Base-by-base conservation (phyloP, 495 filamentous ascomycete genomes). In the Penicillium psychrofluorescens region DNA sequence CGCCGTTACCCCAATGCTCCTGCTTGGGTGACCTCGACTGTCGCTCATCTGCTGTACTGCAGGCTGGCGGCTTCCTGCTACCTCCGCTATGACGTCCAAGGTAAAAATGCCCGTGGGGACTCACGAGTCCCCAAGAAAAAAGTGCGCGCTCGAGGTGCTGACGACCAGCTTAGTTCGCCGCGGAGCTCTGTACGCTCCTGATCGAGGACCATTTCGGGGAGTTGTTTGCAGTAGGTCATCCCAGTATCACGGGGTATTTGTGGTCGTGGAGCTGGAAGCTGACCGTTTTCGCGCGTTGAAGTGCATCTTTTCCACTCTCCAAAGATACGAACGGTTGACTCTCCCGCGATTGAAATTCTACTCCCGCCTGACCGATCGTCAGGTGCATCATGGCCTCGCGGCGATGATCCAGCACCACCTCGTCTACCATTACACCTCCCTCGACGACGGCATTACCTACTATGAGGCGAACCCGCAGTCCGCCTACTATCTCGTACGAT, bases 391-490 rank as follows among this genome's bases (percentile, higher is more conserved):
- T 66, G 89, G 84, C 11, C 74, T 97, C 33, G 79, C 77, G 30
- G 83, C 90, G 22, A 85, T 99, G 54, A 74, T 91, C 36, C 92
- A 97, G 59, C 82, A 94, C 53, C 86, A 90, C 48, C 76, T 99
- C 12, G 75, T 95, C 9, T 84, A 82, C 56, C 83, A 90, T 62
- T 77, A 81, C 50, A 76, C 78, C 44, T 79, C 86, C 33, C 53
- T 68, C 33, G 76, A 83, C 41, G 74, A 79, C 43, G 76, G 72
- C 31, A 56, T 72, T 30, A 84, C 87, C 16, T 78, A 80, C 56
- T 97, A 96, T 66, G 85, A 94, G 53, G 83, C 86, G 16, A 84
- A 92, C 44, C 64, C 77, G 53, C 67, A 77, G 38, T 72, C 83
- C 22, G 82, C 87, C 38, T 96, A 97, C 59, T 78, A 78, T 48